phyloP scores from a whole-genome alignment of 1,284 basidiomycete genomes.

The Fistulina hepatica region DNA sequence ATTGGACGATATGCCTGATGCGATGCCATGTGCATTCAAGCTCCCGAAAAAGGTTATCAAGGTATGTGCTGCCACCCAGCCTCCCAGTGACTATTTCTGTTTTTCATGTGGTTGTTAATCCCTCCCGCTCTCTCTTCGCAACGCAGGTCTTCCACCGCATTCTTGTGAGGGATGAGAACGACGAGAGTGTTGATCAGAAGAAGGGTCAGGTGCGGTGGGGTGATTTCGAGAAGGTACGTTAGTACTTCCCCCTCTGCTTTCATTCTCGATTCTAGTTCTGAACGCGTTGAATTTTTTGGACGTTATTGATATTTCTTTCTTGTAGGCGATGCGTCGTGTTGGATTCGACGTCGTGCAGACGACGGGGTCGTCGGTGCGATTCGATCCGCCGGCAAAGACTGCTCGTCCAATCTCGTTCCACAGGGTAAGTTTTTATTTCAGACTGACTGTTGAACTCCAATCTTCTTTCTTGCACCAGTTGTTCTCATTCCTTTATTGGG shows the following conservation, averaged over 20 bases:
- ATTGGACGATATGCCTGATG: slow-evolving; percentile 7
- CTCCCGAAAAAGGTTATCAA: slow-evolving; percentile 11
- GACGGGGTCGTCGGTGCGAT: slow-evolving; percentile 11
- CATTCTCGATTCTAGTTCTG: not conserved
- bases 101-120: too few relatives aligned
- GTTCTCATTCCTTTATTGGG: too few relatives aligned
- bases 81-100: too few relatives aligned
- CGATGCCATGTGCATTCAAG: slow-evolving; percentile 9
- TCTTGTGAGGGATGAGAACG: slow-evolving; percentile 6
- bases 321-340: slow-evolving; percentile 12
- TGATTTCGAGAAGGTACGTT: slow-evolving; percentile 11
- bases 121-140: not conserved
- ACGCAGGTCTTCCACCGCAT: slow-evolving; percentile 9
- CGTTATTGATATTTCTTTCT: not conserved
- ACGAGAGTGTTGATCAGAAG: slow-evolving; percentile 3
- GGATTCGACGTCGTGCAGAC: slow-evolving; percentile 12
- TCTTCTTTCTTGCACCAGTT: too few relatives aligned
- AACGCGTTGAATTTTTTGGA: not conserved
- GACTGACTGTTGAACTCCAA: not conserved
- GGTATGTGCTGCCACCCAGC: slow-evolving; percentile 5
- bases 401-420: slow-evolving; percentile 13
- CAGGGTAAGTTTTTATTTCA: slow-evolving; percentile 2
- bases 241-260: not conserved
- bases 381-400: slow-evolving; percentile 10
- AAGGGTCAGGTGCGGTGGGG: slow-evolving; percentile 13